phyloP scores from a whole-genome alignment of 2,329 filamentous ascomycete species.

The Alternaria rosae region DNA sequence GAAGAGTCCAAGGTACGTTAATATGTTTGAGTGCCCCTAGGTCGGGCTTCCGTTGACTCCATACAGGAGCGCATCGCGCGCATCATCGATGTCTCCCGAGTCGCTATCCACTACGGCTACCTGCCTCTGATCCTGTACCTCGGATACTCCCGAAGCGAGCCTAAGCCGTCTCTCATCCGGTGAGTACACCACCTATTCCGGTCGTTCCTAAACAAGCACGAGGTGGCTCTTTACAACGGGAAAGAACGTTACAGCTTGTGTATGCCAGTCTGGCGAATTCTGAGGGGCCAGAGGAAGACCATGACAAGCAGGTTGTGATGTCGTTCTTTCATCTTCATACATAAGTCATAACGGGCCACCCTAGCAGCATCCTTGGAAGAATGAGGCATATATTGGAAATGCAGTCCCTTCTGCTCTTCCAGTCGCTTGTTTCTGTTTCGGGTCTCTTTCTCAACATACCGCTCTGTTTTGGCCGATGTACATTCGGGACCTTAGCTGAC shows the following conservation, averaged over 20 bases:
- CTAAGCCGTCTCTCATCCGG: constrained; percentile 81
- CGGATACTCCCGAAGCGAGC: constrained; percentile 94
- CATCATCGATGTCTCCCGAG: constrained; percentile 91
- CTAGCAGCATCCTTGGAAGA: neutral
- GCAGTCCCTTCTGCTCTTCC: neutral
- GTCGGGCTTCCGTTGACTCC: constrained; percentile 31
- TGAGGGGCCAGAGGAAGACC: neutral
- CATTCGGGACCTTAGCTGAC: constrained; percentile 25
- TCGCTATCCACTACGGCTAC: constrained; percentile 98
- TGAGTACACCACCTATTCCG: constrained; percentile 44
- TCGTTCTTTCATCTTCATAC: neutral
- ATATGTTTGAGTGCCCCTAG: neutral
- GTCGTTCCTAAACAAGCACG: neutral
- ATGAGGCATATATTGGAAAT: neutral
- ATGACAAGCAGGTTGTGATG: neutral
- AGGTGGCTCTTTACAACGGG: neutral
- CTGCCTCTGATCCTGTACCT: constrained; percentile 96
- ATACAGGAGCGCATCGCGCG: constrained; percentile 93
- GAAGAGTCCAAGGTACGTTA: constrained; percentile 90
- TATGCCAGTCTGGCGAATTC: neutral
- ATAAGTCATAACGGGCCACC: neutral
- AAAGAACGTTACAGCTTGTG: neutral
- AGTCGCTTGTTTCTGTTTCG: neutral
- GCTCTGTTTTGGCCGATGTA: neutral
- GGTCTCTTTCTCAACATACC: neutral